Percentiles rank a stretch among this genome's conserved stretches.
These are phyloP conservation scores for Setaria viridis DNA, from an alignment of 202 grass and related monocot species.

Conservation along the genomic window DNA sequence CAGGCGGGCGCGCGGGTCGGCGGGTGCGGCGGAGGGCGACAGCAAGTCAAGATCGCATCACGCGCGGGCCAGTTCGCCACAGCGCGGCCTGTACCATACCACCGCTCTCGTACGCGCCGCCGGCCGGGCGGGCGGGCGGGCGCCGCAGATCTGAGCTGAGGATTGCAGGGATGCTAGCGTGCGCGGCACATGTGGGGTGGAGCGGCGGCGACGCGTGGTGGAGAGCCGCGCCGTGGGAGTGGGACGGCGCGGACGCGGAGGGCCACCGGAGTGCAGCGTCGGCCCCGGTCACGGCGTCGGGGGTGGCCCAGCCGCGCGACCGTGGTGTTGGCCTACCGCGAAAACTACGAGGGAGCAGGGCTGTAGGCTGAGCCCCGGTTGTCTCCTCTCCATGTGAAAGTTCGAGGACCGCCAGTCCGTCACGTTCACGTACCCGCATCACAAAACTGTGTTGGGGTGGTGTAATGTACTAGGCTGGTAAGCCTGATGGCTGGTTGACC, in stretches of 20 bases:
- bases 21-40: not conserved
- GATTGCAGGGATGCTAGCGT: not conserved
- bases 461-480: not conserved
- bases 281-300: not conserved
- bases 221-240: too few species aligned
- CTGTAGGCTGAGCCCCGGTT: not conserved
- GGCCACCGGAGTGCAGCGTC: not conserved
- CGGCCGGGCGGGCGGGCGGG: too few species aligned
- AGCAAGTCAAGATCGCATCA: slow-evolving; percentile 49
- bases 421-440: not conserved
- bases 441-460: too few species aligned
- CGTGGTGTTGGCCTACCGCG: not conserved
- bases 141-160: not conserved
- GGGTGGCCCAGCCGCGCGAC: not conserved
- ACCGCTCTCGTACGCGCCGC: not conserved
- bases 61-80: slow-evolving; percentile 35
- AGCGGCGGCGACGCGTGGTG: slow-evolving; percentile 8
- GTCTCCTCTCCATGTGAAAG: not conserved
- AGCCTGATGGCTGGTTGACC: not conserved
- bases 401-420: not conserved
- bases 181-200: slow-evolving; percentile 11
- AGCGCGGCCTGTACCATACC: not conserved
- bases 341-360: not conserved
- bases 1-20: not conserved
- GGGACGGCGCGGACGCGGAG: not conserved